Evolutionary conservation across 2,329 filamentous ascomycete species (phyloP).

Genomic region (Aspergillus tubingensis): DNA sequence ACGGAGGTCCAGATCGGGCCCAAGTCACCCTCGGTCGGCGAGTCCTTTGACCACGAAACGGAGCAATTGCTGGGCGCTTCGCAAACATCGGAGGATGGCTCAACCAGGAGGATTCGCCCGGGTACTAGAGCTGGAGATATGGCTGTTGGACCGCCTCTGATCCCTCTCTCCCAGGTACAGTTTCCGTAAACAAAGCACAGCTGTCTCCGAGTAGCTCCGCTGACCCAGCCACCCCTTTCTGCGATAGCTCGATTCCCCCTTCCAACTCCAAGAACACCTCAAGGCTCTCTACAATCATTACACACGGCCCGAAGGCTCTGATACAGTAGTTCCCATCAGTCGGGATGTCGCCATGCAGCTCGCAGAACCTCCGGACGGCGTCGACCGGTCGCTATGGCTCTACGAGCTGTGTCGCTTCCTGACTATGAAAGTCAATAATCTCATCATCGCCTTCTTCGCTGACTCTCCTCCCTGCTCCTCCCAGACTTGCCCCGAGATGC

Average conservation of each 20-base stretch:
- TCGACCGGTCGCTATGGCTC: conserved; percentile 89
- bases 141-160: conserved; percentile 84
- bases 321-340: conserved; percentile 70
- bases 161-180: conserved; percentile 78
- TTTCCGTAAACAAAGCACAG: conserved; percentile 3
- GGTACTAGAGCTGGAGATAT: conserved; percentile 92
- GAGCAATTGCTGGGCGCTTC: conserved; percentile 55
- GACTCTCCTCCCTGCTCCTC: conserved; percentile 87
- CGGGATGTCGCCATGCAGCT: conserved; percentile 74
- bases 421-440: conserved; percentile 87
- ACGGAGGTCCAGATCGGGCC: conserved; percentile 90
- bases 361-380: conserved; percentile 74
- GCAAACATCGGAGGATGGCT: conserved; percentile 67
- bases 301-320: conserved; percentile 62
- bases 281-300: conserved; percentile 85
- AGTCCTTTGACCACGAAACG: conserved; percentile 62
- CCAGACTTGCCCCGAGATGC: conserved; percentile 94
- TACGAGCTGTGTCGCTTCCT: conserved; percentile 98
- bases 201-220: conserved; percentile 6
- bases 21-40: conserved; percentile 69
- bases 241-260: conserved; percentile 85
- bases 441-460: conserved; percentile 90
- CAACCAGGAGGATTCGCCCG: conserved; percentile 82
- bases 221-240: conserved; percentile 15
- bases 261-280: conserved; percentile 95